These are phyloP conservation scores for Cymbomonas tetramitiformis DNA, from an alignment of 139 green algal genomes.

Conservation along the genomic window DNA sequence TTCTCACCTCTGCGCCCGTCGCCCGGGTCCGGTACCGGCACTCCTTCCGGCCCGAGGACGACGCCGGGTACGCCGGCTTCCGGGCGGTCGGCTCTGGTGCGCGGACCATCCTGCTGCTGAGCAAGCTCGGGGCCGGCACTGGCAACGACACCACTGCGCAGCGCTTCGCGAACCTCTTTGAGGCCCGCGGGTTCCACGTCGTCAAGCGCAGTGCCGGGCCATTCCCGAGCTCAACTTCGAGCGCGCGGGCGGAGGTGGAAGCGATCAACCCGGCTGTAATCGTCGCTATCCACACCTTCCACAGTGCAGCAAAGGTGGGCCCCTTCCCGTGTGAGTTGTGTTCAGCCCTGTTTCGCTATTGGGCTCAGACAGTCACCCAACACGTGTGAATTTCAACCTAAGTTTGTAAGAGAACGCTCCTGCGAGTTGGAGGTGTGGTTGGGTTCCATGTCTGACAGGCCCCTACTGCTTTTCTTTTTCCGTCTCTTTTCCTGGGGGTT, in stretches of 20 bases:
- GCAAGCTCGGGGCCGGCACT: neutral
- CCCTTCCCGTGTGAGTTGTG: too few species aligned
- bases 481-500: too few species aligned
- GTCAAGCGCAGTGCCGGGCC: neutral
- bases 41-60: neutral
- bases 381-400: neutral
- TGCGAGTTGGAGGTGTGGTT: neutral
- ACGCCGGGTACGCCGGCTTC: neutral
- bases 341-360: too few species aligned
- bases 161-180: neutral
- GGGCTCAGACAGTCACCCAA: neutral
- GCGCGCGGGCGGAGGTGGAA: too few species aligned
- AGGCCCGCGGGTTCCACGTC: neutral
- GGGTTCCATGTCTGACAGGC: neutral
- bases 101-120: neutral
- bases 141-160: neutral
- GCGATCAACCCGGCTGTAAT: too few species aligned
- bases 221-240: neutral
- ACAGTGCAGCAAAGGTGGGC: too few species aligned
- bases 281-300: too few species aligned
- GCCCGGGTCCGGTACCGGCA: slow-evolving; percentile 1
- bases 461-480: neutral
- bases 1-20: neutral
- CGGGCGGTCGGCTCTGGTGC: neutral
- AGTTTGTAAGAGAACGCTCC: neutral